Percentiles rank a stretch among this genome's conserved stretches.
Conservation (phyloP, 768 basidiomycete genomes). For the Boletus tylopilopsis region DNA sequence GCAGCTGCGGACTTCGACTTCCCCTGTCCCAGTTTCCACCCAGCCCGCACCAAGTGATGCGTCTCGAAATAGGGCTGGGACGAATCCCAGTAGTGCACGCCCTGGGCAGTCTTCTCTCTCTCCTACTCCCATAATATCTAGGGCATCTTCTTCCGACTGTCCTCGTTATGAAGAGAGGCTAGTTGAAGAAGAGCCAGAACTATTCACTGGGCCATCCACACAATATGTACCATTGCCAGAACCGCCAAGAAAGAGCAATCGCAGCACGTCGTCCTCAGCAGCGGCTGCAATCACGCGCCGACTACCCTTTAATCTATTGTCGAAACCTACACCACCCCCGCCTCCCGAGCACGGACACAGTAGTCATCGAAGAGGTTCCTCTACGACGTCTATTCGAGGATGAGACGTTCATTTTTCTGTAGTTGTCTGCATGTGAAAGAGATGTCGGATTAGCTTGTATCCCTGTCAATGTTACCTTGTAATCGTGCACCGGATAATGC, state of each 20-base stretch:
- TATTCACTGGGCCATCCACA: slow-evolving; percentile 60
- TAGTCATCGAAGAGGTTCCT: slow-evolving; percentile 43
- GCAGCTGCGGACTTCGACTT: slow-evolving; percentile 58
- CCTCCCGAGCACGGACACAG: slow-evolving; percentile 24
- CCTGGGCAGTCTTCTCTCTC: slow-evolving; percentile 41
- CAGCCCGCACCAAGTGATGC: slow-evolving; percentile 40
- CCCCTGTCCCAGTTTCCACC: slow-evolving; percentile 31
- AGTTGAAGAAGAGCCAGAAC: slow-evolving; percentile 49
- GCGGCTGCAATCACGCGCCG: slow-evolving; percentile 51
- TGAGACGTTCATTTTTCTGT: slow-evolving; percentile 14
- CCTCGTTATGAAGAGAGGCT: slow-evolving; percentile 34
- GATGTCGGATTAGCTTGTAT: slow-evolving; percentile 24
- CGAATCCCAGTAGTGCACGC: slow-evolving; percentile 51
- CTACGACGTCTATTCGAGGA: slow-evolving; percentile 35
- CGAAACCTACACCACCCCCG: slow-evolving; percentile 44
- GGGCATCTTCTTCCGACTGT: slow-evolving; percentile 57
- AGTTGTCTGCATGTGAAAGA: slow-evolving; percentile 1
- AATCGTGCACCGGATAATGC: slow-evolving; percentile 32
- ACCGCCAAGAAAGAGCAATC: slow-evolving; percentile 50
- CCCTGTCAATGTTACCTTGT: too few relatives aligned
- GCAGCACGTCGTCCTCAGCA: slow-evolving; percentile 38
- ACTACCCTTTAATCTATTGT: slow-evolving; percentile 65
- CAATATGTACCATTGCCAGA: slow-evolving; percentile 73
- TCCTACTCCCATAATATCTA: slow-evolving; percentile 39
- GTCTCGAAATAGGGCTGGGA: slow-evolving; percentile 60